Evolutionary conservation across 805 yeast genomes (phyloP).

Genomic region (Wickerhamiella vanderwaltii): DNA sequence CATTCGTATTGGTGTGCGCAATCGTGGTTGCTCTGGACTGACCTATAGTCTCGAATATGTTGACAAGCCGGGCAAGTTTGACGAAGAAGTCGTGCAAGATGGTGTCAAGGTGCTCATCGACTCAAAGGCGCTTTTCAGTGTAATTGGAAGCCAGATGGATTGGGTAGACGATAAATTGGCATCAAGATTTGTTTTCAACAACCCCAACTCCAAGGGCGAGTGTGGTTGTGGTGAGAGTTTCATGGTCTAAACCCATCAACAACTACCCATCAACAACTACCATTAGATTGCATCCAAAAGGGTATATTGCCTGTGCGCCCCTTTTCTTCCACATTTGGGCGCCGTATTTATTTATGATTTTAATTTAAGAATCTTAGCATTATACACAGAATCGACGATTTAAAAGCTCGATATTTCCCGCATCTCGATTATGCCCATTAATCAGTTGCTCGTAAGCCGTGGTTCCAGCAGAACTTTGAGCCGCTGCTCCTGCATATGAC

Average conservation of each 20-base stretch:
- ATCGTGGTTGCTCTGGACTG: constrained; percentile 94
- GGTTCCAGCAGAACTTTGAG: no score
- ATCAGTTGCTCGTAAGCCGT: no score
- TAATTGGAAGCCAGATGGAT: constrained; percentile 97
- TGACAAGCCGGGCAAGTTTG: constrained; percentile 82
- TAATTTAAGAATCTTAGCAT: no score
- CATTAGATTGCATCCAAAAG: no score
- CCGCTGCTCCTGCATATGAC: no score
- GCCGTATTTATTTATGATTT: no score
- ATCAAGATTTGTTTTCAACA: constrained; percentile 79
- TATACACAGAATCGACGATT: no score
- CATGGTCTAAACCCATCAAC: constrained; percentile 61
- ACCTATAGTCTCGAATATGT: constrained; percentile 88
- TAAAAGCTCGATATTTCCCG: no score
- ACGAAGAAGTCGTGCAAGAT: constrained; percentile 82
- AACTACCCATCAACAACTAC: no score
- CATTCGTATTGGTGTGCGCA: constrained; percentile 85
- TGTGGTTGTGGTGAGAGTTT: constrained; percentile 99
- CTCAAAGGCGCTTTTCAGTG: constrained; percentile 89
- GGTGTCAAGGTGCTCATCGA: constrained; percentile 88
- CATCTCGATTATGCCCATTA: no score
- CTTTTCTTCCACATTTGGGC: no score
- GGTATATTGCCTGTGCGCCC: no score
- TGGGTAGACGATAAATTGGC: constrained; percentile 90
- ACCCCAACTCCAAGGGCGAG: constrained; percentile 94